These are phyloP conservation scores for Schizophyllum commune DNA, from an alignment of 1,284 basidiomycete species.

Conservation along the genomic window DNA sequence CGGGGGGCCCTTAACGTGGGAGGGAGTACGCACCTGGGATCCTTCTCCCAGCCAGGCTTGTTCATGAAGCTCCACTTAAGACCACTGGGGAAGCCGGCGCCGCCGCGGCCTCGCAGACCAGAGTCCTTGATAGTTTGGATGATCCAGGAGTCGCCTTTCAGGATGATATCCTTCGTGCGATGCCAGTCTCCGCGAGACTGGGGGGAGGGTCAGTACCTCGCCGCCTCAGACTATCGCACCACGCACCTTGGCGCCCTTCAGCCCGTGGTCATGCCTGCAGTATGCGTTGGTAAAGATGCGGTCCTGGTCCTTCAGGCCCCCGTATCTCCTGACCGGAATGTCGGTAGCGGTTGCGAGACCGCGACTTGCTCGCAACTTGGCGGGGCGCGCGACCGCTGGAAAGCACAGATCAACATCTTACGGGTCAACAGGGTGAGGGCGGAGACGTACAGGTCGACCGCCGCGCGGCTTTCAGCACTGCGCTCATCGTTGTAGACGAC, in stretches of 20 bases:
- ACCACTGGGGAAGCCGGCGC: conserved; percentile 95
- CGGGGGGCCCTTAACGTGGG: neutral
- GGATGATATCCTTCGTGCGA: conserved; percentile 90
- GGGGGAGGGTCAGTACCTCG: neutral
- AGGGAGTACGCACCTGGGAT: conserved; percentile 56
- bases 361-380: neutral
- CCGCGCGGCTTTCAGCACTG: neutral
- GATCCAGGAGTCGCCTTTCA: conserved; percentile 97
- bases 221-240: neutral
- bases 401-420: neutral
- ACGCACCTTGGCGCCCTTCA: conserved; percentile 81
- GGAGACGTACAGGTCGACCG: neutral
- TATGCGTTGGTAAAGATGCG: conserved; percentile 89
- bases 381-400: neutral
- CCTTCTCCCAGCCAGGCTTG: conserved; percentile 97
- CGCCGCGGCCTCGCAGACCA: conserved; percentile 91
- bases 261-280: conserved; percentile 76
- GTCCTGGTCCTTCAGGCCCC: conserved; percentile 91
- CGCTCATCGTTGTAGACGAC: neutral
- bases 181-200: conserved; percentile 97
- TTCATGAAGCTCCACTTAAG: conserved; percentile 99
- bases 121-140: conserved; percentile 96
- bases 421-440: neutral
- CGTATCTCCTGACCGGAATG: conserved; percentile 79
- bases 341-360: conserved; percentile 74